Conservation (phyloP, 2,329 filamentous ascomycete genomes). For the Colletotrichum chrysophilum region DNA sequence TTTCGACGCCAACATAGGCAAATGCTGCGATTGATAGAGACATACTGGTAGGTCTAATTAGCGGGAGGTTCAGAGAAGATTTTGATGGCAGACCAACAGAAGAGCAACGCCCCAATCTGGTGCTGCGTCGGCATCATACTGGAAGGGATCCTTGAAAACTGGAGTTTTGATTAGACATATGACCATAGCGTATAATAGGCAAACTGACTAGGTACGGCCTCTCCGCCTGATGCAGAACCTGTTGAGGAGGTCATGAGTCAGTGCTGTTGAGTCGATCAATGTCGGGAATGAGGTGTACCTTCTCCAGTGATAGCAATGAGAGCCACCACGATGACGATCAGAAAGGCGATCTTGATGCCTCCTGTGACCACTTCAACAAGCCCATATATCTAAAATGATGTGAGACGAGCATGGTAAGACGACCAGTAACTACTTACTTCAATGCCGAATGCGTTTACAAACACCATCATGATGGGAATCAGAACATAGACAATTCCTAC, state of each 20-base stretch:
- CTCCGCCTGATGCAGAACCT: not conserved
- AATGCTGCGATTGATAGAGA: slow-evolving; percentile 34
- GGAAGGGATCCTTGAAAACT: not conserved
- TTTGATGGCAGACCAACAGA: slow-evolving; percentile 22
- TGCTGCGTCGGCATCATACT: slow-evolving; percentile 25
- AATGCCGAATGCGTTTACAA: not conserved
- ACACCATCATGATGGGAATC: slow-evolving; percentile 18
- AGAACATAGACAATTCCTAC: slow-evolving; percentile 26
- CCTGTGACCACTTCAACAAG: slow-evolving; percentile 30
- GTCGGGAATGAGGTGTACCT: not conserved
- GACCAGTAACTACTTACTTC: not conserved
- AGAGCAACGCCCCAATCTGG: slow-evolving; percentile 27
- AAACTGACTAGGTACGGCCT: not conserved
- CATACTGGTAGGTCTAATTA: slow-evolving; percentile 22
- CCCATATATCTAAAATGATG: slow-evolving; percentile 28
- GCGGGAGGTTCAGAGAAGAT: not conserved
- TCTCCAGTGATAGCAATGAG: not conserved
- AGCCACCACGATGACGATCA: slow-evolving; percentile 26
- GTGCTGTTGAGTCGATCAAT: not conserved
- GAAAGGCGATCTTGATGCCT: slow-evolving; percentile 28
- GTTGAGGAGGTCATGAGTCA: not conserved
- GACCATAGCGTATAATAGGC: not conserved
- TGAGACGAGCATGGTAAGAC: not conserved
- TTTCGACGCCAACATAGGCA: slow-evolving; percentile 37
- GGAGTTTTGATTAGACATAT: not conserved